Percentiles rank a stretch among this genome's conserved stretches.
Conservation (phyloP, 495 filamentous ascomycete genomes). For the Beverwykella pulmonaria region DNA sequence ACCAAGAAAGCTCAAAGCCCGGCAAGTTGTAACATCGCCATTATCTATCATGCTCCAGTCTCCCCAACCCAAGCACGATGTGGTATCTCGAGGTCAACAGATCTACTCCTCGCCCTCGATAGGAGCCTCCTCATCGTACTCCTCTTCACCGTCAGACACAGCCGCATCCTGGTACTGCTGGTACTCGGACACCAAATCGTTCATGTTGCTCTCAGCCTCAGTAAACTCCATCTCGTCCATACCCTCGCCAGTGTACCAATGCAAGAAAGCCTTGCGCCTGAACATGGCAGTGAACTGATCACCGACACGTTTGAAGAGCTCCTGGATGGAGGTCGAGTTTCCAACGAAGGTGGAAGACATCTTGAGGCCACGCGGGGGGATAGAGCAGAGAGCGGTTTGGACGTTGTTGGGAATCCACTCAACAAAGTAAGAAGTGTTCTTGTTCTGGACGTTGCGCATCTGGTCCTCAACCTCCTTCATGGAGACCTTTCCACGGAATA, state of each 20-base stretch:
- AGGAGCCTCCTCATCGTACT: conserved; percentile 61
- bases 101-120: conserved; percentile 54
- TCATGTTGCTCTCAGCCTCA: conserved; percentile 99
- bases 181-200: conserved; percentile 99
- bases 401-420: conserved; percentile 99
- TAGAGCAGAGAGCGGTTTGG: conserved; percentile 99
- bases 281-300: conserved; percentile 99
- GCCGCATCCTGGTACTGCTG: conserved; percentile 99
- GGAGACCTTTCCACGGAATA: conserved; percentile 99
- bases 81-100: conserved; percentile 10
- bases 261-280: conserved; percentile 99
- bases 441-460: conserved; percentile 99
- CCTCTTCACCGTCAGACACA: conserved; percentile 73
- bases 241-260: conserved; percentile 99
- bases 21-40: conserved; percentile 6
- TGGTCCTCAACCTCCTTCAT: conserved; percentile 99
- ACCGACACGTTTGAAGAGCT: conserved; percentile 99
- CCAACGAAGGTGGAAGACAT: conserved; percentile 99
- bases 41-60: conserved; percentile 1
- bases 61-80: conserved; percentile 12
- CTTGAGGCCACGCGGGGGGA: conserved; percentile 95
- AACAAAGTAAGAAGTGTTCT: conserved; percentile 99
- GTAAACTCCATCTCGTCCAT: conserved; percentile 99
- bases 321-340: conserved; percentile 99
- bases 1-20: conserved; percentile 17